These are phyloP conservation scores for Discostella stelligeroides DNA, from an alignment of 108 stramenopile species.

Conservation along the genomic window DNA sequence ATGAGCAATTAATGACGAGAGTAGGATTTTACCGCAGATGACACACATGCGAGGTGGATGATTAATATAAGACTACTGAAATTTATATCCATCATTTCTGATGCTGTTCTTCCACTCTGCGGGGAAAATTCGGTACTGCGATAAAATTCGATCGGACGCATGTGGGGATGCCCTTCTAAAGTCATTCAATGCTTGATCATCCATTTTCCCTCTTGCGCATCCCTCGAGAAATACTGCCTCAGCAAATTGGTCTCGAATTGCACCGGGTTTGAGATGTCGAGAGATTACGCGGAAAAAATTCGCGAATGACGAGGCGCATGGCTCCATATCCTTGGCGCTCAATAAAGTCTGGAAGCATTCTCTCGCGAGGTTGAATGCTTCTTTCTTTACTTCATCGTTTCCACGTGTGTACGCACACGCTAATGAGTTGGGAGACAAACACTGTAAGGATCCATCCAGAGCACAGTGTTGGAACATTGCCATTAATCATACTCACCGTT, in stretches of 20 bases:
- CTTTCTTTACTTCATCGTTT: constrained; percentile 31
- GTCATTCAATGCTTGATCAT: constrained; percentile 20
- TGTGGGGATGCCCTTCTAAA: constrained; percentile 38
- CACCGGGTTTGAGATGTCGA: constrained; percentile 28
- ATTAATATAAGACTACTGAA: background rate
- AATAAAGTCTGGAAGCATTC: constrained; percentile 33
- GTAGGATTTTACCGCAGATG: no score
- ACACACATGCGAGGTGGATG: no score
- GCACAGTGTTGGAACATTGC: background rate
- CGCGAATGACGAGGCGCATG: constrained; percentile 19
- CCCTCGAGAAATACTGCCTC: constrained; percentile 38
- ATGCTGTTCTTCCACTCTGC: constrained; percentile 25
- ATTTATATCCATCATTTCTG: constrained; percentile 1
- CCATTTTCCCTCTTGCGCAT: constrained; percentile 29
- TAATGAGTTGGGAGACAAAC: background rate
- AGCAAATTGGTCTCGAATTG: constrained; percentile 30
- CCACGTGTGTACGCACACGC: constrained; percentile 41
- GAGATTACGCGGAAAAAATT: constrained; percentile 41
- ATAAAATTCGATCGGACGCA: constrained; percentile 18
- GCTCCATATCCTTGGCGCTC: constrained; percentile 29
- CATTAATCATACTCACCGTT: constrained; percentile 26
- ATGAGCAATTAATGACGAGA: no score
- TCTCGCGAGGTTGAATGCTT: constrained; percentile 44
- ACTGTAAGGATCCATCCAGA: background rate
- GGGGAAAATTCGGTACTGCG: constrained; percentile 4